These are phyloP conservation scores for Sphagnum magellanicum DNA, from an alignment of 228 moss, liverwort and hornwort species.

Conservation along the genomic window DNA sequence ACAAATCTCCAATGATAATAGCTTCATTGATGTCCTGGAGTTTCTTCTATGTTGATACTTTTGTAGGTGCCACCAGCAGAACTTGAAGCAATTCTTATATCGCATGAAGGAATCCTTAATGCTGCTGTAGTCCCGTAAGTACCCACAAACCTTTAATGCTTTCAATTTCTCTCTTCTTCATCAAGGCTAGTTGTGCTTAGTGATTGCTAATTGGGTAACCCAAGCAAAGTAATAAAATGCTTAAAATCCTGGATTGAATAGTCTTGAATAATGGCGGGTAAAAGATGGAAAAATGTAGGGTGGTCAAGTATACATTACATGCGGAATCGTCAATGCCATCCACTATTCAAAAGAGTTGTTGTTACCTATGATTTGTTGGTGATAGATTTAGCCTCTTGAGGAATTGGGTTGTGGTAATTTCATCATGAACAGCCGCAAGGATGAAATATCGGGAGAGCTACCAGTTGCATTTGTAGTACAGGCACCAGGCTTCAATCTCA, in stretches of 20 bases:
- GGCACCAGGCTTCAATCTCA: conserved; percentile 7
- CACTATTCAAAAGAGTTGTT: too few relatives aligned
- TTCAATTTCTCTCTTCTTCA: background rate
- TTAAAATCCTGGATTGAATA: too few relatives aligned
- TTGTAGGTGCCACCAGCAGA: conserved; percentile 48
- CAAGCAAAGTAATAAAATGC: too few relatives aligned
- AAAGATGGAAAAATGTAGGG: background rate
- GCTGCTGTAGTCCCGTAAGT: conserved; percentile 57
- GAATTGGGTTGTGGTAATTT: background rate
- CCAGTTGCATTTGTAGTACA: conserved; percentile 32
- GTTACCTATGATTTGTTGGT: too few relatives aligned
- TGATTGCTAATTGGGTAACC: too few relatives aligned
- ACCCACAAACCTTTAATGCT: background rate
- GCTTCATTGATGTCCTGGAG: background rate
- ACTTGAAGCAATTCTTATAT: conserved; percentile 37
- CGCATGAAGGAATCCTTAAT: conserved; percentile 29
- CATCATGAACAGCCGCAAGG: conserved; percentile 14
- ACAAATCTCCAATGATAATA: background rate
- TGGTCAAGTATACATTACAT: background rate
- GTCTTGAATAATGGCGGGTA: background rate
- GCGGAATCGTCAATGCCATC: too few relatives aligned
- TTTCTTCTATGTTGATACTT: background rate
- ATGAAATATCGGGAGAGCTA: conserved; percentile 27
- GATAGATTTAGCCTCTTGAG: too few relatives aligned
- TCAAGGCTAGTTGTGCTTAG: too few relatives aligned